Evolutionary conservation across 352 stramenopile species (phyloP), one percentile per base, ranked within the genome.

Genomic region (Globisporangium camurandrum): DNA sequence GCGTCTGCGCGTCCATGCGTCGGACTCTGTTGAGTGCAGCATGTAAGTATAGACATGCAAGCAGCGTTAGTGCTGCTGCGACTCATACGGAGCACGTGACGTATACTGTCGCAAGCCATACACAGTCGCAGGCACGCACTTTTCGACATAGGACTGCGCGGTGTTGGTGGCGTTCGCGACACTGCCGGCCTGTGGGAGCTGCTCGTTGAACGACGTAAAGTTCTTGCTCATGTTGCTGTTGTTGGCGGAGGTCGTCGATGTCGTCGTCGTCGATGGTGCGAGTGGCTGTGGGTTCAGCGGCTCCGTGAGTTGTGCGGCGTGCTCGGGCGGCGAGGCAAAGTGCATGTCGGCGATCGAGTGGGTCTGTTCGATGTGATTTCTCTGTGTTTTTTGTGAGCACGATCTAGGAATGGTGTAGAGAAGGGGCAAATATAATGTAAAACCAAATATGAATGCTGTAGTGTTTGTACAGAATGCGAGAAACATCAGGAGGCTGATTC

Each of bases 1-100:
- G 64, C 42, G 71, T 81, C 27, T 66, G 45, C 20, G 74, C 80
- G 42, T 91, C 70, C 75, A 81, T 81, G 46, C 66, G 64, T 54
- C 77, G 80, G 38, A 93, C 63, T 48, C 75, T 88, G 47, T 23
- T 17, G 9, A 14, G 28, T n/a, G 23, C 42, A 47, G 20, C 17
- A 26, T 26, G 14, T 11, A 38, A 26, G 14, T 30, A 44, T 20
- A 44, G 12, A 41, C 54, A 49, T 31, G 30, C 5, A 34, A 14
- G 31, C 19, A 50, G 1, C n/a, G n/a, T n/a, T n/a, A n/a, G n/a
- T n/a, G n/a, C n/a, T n/a, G n/a, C n/a, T n/a, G n/a, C n/a, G n/a
- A n/a, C n/a, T n/a, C n/a, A n/a, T n/a, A n/a, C n/a, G n/a, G n/a
- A n/a, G n/a, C n/a, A n/a, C n/a, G n/a, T n/a, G n/a, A n/a, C n/a